Percentiles rank a stretch among this genome's conserved stretches.
Conservation (phyloP, 345 rosid species). For the Adansonia digitata region DNA sequence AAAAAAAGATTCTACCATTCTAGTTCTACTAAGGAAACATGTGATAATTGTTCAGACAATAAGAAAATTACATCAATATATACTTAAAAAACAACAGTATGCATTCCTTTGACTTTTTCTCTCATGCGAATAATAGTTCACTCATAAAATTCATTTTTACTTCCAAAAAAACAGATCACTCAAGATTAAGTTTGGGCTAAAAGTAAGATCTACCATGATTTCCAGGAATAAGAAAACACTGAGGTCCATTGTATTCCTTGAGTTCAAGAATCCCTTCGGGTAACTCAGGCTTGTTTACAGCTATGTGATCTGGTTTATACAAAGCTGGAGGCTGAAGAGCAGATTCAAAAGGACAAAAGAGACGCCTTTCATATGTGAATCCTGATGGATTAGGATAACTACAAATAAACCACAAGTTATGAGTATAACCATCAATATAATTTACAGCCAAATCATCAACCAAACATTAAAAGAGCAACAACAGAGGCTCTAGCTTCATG, state of each 20-base stretch:
- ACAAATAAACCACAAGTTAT: conserved; percentile 14
- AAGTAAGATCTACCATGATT: conserved; percentile 76
- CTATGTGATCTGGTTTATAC: conserved; percentile 67
- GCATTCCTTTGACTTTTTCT: background rate
- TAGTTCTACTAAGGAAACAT: background rate
- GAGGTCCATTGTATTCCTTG: conserved; percentile 89
- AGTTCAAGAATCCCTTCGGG: conserved; percentile 61
- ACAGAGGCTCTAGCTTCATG: background rate
- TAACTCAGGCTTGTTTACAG: conserved; percentile 83
- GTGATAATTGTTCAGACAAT: background rate
- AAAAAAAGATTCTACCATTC: background rate
- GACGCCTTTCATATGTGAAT: conserved; percentile 84
- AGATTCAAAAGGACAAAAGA: conserved; percentile 90
- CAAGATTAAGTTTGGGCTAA: conserved; percentile 17
- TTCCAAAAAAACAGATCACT: background rate
- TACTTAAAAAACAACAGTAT: conserved; percentile 2
- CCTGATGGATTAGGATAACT: conserved; percentile 97
- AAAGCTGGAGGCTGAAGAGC: conserved; percentile 93
- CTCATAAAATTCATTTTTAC: background rate
- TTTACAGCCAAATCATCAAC: background rate
- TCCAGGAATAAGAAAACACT: conserved; percentile 92
- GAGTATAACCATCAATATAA: background rate
- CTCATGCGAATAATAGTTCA: background rate
- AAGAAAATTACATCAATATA: background rate
- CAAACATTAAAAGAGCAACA: background rate